Percentiles rank a stretch among this genome's conserved stretches.
Evolutionary conservation across 2,329 filamentous ascomycete genomes (phyloP).

Genomic region (Teratosphaeria destructans): DNA sequence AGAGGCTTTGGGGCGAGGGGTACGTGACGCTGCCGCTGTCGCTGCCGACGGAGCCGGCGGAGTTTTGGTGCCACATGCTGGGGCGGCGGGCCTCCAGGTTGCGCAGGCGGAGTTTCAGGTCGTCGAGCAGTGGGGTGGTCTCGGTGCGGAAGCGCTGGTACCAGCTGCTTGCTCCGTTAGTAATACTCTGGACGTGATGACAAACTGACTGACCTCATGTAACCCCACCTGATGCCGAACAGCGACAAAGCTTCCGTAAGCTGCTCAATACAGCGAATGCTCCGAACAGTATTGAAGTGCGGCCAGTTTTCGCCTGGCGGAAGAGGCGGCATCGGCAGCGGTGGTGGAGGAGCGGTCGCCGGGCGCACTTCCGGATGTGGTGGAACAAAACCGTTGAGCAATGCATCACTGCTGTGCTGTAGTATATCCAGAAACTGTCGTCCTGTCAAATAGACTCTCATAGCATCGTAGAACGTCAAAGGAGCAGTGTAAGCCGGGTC

Average conservation of each 20-base stretch:
- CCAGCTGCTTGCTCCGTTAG: conserved; percentile 28
- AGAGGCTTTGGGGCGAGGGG: conserved; percentile 11
- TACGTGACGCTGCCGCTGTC: conserved; percentile 13
- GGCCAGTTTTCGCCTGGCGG: conserved; percentile 20
- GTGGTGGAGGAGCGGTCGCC: conserved; percentile 24
- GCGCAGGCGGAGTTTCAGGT: conserved; percentile 30
- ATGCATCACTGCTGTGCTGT: conserved; percentile 40
- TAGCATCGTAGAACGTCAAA: conserved; percentile 77
- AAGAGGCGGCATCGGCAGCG: conserved; percentile 22
- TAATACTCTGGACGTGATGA: not conserved
- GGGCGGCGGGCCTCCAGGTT: conserved; percentile 21
- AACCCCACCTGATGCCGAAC: conserved; percentile 39
- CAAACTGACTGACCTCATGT: conserved; percentile 26
- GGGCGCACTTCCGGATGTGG: conserved; percentile 31
- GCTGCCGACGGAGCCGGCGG: conserved; percentile 17
- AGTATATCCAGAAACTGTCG: conserved; percentile 48
- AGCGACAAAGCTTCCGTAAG: conserved; percentile 35
- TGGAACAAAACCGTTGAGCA: conserved; percentile 31
- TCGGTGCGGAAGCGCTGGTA: conserved; percentile 39
- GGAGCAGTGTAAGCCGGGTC: conserved; percentile 52
- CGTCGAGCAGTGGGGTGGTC: conserved; percentile 30
- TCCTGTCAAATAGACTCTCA: conserved; percentile 66
- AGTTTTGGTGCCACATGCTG: conserved; percentile 20
- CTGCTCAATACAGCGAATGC: conserved; percentile 38
- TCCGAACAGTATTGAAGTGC: conserved; percentile 28